Percentiles rank a stretch among this genome's conserved stretches.
These are phyloP conservation scores for Colletotrichum eleusines DNA, from an alignment of 2,329 filamentous ascomycete species.

Conservation along the genomic window DNA sequence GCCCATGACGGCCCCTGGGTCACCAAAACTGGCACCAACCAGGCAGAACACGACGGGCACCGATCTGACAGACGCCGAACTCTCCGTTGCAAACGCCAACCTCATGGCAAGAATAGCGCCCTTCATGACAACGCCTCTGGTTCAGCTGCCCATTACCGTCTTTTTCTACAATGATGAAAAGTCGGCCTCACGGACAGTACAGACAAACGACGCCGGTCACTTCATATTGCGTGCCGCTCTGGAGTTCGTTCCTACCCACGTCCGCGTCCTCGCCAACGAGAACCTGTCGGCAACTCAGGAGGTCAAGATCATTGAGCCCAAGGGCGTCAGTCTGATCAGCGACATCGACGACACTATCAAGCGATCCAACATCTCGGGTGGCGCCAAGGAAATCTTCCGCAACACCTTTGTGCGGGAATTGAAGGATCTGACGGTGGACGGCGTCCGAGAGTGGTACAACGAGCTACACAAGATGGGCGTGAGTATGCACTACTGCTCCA, in stretches of 20 bases:
- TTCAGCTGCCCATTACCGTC: conserved; percentile 83
- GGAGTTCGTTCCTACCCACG: conserved; percentile 90
- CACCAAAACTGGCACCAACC: conserved; percentile 55
- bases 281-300: conserved; percentile 84
- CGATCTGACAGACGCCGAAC: conserved; percentile 80
- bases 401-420: conserved; percentile 95
- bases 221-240: conserved; percentile 84
- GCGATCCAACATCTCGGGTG: conserved; percentile 88
- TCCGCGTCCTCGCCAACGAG: conserved; percentile 88
- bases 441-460: conserved; percentile 91
- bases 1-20: conserved; percentile 56
- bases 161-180: conserved; percentile 93
- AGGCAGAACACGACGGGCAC: conserved; percentile 55
- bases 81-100: conserved; percentile 84
- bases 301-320: conserved; percentile 80
- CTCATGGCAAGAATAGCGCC: conserved; percentile 89
- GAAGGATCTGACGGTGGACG: conserved; percentile 83
- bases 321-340: conserved; percentile 91
- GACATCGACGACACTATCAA: conserved; percentile 99
- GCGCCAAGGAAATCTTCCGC: conserved; percentile 93
- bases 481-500: conserved; percentile 96
- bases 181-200: conserved; percentile 86
- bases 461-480: conserved; percentile 84
- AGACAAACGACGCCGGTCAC: conserved; percentile 90
- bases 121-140: conserved; percentile 87